Evolutionary conservation across 1,139 yeast species (phyloP).

Genomic region (Diutina rugosa): DNA sequence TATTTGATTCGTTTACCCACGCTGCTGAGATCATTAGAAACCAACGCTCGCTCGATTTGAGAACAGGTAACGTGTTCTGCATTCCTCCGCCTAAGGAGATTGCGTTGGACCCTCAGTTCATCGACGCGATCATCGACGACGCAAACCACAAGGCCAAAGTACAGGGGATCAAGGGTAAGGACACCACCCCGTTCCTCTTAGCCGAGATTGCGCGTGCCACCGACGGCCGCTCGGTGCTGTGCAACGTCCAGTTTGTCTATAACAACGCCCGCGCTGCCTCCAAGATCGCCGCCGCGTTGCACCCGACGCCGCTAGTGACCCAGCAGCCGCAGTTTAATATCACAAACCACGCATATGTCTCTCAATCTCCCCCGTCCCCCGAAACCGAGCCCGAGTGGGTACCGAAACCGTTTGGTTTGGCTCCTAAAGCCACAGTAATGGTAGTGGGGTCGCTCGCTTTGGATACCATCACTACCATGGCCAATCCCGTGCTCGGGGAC

Average conservation of each 20-base stretch:
- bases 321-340: background rate
- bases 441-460: constrained; percentile 71
- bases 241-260: constrained; percentile 65
- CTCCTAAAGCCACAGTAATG: constrained; percentile 7
- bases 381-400: background rate
- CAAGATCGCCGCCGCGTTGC: constrained; percentile 44
- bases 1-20: constrained; percentile 34
- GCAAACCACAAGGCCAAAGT: constrained; percentile 49
- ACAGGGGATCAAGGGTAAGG: constrained; percentile 52
- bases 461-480: constrained; percentile 40
- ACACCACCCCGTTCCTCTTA: constrained; percentile 67
- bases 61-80: constrained; percentile 67
- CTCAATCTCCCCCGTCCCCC: background rate
- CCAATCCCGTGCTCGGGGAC: constrained; percentile 22
- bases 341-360: background rate
- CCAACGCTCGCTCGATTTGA: constrained; percentile 40
- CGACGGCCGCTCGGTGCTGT: constrained; percentile 53
- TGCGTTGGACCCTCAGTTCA: constrained; percentile 44
- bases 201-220: constrained; percentile 53
- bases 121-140: constrained; percentile 39
- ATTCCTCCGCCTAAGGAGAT: constrained; percentile 64
- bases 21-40: constrained; percentile 53
- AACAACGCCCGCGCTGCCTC: constrained; percentile 67
- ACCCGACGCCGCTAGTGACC: background rate
- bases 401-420: background rate